These are phyloP conservation scores for Ogataea chonburiensis DNA, from an alignment of 805 yeast species.

Conservation along the genomic window DNA sequence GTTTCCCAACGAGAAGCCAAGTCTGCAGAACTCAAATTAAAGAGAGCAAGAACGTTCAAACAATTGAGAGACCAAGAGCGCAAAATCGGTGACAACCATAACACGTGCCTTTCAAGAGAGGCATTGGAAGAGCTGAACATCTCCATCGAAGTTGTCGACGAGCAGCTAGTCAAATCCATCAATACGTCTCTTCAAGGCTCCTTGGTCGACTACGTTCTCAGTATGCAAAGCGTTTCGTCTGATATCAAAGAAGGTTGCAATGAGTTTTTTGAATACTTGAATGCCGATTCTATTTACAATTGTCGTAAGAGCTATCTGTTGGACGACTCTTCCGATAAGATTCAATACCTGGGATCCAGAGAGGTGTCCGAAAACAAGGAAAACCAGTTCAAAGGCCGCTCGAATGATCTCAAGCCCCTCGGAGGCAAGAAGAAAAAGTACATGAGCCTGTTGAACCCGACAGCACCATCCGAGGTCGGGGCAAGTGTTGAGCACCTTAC, in stretches of 20 bases:
- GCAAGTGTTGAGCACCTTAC: conserved; percentile 10
- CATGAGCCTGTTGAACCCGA: conserved; percentile 17
- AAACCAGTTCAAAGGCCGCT: conserved; percentile 15
- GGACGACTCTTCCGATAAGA: conserved; percentile 20
- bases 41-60: conserved; percentile 38
- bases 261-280: conserved; percentile 29
- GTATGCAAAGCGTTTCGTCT: conserved; percentile 32
- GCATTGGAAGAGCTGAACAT: conserved; percentile 50
- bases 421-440: conserved; percentile 19
- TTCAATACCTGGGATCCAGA: conserved; percentile 19
- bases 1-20: conserved; percentile 52
- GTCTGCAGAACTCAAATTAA: conserved; percentile 38
- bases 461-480: conserved; percentile 15
- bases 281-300: conserved; percentile 22
- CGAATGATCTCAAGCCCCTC: conserved; percentile 10
- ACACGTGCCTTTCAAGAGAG: conserved; percentile 45
- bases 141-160: conserved; percentile 51
- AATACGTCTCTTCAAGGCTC: conserved; percentile 44
- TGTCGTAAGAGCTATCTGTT: conserved; percentile 20
- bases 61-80: conserved; percentile 43
- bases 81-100: conserved; percentile 46
- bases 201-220: conserved; percentile 41
- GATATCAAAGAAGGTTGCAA: conserved; percentile 32
- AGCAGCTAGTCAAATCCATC: conserved; percentile 49
- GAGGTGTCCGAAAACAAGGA: conserved; percentile 22